Evolutionary conservation across 2,329 filamentous ascomycete genomes (phyloP).

Genomic region (Akanthomyces lecanii): DNA sequence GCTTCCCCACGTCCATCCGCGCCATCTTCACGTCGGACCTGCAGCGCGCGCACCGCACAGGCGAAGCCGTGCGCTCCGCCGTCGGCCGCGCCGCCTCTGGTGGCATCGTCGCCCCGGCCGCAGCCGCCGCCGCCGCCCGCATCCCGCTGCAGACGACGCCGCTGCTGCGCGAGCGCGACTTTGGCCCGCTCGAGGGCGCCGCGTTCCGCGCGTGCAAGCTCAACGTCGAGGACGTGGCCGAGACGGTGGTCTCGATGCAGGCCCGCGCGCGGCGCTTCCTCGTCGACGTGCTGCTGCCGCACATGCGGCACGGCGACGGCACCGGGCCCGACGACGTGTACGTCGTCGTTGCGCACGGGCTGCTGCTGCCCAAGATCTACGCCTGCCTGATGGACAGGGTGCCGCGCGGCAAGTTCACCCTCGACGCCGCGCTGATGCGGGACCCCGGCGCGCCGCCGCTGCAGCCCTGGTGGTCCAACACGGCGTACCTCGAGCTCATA

Average conservation of each 20-base stretch:
- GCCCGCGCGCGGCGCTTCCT: constrained; percentile 63
- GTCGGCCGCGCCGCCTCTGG: constrained; percentile 15
- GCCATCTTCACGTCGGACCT: constrained; percentile 71
- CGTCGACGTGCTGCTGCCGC: constrained; percentile 52
- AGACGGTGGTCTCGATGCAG: constrained; percentile 65
- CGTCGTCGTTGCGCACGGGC: constrained; percentile 78
- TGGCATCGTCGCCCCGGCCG: no score
- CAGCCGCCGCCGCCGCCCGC: constrained; percentile 17
- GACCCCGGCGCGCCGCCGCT: constrained; percentile 18
- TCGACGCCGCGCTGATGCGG: not conserved
- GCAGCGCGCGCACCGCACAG: constrained; percentile 68
- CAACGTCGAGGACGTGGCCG: constrained; percentile 47
- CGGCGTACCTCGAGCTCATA: constrained; percentile 40
- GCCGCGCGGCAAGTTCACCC: constrained; percentile 32
- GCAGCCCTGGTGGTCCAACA: constrained; percentile 48
- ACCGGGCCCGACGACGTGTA: constrained; percentile 37
- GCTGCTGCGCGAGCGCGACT: constrained; percentile 66
- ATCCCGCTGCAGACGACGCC: constrained; percentile 30
- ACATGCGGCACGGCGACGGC: not conserved
- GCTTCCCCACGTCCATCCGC: constrained; percentile 22
- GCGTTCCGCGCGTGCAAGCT: constrained; percentile 40
- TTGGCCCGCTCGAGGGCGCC: constrained; percentile 66
- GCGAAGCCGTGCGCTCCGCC: constrained; percentile 61
- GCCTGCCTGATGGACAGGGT: constrained; percentile 48
- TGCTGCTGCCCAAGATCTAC: constrained; percentile 68